Conservation (phyloP, 208 protist species). For the Leishmania major region DNA sequence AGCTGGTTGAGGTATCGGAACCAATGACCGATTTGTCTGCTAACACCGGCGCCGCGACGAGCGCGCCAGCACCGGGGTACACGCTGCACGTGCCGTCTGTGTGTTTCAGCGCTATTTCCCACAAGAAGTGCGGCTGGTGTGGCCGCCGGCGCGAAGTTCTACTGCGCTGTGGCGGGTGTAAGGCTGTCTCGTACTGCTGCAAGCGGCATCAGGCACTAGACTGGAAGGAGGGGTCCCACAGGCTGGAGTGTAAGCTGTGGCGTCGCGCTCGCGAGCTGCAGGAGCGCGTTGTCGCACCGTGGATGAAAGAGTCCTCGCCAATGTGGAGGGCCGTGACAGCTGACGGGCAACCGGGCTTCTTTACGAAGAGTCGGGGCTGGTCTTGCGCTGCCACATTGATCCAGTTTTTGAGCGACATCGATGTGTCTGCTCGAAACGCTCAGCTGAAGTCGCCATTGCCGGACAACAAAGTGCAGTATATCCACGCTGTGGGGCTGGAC, state of each 20-base stretch:
- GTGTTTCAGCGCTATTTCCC: conserved; percentile 12
- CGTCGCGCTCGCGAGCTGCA: conserved; percentile 43
- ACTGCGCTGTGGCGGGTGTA: conserved; percentile 72
- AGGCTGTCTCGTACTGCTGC: conserved; percentile 77
- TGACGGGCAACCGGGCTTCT: neutral
- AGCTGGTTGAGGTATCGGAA: conserved; percentile 26
- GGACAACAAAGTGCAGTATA: conserved; percentile 6
- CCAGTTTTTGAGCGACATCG: conserved; percentile 43
- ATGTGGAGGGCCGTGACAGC: neutral
- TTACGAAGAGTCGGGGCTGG: conserved; percentile 14
- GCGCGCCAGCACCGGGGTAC: conserved; percentile 20
- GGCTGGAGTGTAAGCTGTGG: conserved; percentile 62
- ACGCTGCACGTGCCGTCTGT: conserved; percentile 24
- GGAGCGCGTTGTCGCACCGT: conserved; percentile 40
- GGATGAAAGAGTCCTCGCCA: neutral
- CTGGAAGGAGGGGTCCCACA: conserved; percentile 71
- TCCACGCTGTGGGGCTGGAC: conserved; percentile 39
- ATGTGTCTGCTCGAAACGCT: conserved; percentile 12
- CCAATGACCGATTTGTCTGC: neutral
- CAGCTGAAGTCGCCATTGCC: neutral
- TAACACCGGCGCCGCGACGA: neutral
- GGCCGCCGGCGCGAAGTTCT: conserved; percentile 58
- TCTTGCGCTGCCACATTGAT: conserved; percentile 36
- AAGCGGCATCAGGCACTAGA: conserved; percentile 73
- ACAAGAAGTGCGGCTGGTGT: conserved; percentile 66